These are phyloP conservation scores for Teunomyces lycoperdinae DNA, from an alignment of 805 yeast species.

Conservation along the genomic window DNA sequence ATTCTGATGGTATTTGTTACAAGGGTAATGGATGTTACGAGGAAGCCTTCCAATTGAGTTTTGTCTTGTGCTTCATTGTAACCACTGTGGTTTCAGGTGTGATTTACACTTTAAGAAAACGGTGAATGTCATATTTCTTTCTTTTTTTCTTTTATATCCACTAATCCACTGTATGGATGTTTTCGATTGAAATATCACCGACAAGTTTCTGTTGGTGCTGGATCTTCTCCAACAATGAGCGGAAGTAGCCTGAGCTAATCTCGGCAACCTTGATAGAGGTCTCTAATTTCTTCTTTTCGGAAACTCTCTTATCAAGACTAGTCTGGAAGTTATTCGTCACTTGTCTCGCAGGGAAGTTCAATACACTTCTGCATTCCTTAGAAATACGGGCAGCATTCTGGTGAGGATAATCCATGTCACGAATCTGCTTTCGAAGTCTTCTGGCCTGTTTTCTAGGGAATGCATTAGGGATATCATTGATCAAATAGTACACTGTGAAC, in stretches of 20 bases:
- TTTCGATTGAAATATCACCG: slow-evolving; percentile 43
- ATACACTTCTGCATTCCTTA: slow-evolving; percentile 76
- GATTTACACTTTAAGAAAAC: slow-evolving; percentile 25
- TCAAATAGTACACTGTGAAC: slow-evolving; percentile 57
- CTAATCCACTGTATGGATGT: slow-evolving; percentile 38
- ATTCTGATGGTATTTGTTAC: slow-evolving; percentile 38
- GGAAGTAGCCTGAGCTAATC: slow-evolving; percentile 53
- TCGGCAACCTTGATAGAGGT: slow-evolving; percentile 54
- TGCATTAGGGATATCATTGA: slow-evolving; percentile 84
- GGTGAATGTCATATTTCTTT: background rate
- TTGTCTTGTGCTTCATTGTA: slow-evolving; percentile 25
- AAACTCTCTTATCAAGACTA: slow-evolving; percentile 56
- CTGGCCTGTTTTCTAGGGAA: slow-evolving; percentile 78
- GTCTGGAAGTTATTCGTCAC: slow-evolving; percentile 69
- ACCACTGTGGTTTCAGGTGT: slow-evolving; percentile 20
- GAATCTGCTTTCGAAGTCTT: slow-evolving; percentile 62
- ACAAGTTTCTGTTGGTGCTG: slow-evolving; percentile 41
- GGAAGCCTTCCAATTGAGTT: slow-evolving; percentile 34
- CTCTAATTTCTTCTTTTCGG: slow-evolving; percentile 56
- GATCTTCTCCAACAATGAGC: slow-evolving; percentile 44
- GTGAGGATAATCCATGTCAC: slow-evolving; percentile 73
- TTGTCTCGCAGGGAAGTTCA: slow-evolving; percentile 79
- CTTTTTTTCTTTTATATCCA: background rate
- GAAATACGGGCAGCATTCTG: slow-evolving; percentile 74
- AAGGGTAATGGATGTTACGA: slow-evolving; percentile 37